Evolutionary conservation across 1,284 basidiomycete genomes (phyloP).

Genomic region (Puccinia sorghi): DNA sequence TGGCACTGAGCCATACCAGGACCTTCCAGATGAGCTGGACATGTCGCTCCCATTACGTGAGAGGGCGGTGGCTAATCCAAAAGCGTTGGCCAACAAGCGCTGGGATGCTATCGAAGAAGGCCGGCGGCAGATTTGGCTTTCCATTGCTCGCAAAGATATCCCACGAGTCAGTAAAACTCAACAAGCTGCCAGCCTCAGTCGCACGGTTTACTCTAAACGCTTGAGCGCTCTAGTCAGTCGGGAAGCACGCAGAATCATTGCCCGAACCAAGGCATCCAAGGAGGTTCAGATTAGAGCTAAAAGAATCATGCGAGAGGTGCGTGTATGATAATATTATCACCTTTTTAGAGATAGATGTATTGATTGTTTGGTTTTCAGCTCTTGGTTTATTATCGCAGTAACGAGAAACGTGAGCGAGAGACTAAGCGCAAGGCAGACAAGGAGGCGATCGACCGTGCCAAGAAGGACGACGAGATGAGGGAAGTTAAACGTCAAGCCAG

Average conservation of each 20-base stretch:
- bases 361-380: conserved; percentile 64
- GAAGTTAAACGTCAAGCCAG: conserved; percentile 92
- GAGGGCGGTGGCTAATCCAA: conserved; percentile 43
- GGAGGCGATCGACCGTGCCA: conserved; percentile 83
- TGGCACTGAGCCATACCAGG: conserved; percentile 40
- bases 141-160: conserved; percentile 57
- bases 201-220: conserved; percentile 69
- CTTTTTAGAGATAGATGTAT: not conserved
- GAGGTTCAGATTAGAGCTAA: conserved; percentile 85
- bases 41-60: conserved; percentile 34
- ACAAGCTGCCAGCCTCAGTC: conserved; percentile 56
- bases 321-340: conserved; percentile 53
- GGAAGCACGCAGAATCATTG: conserved; percentile 78
- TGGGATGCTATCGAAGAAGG: conserved; percentile 55
- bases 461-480: conserved; percentile 92
- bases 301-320: conserved; percentile 69
- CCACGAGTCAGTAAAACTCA: conserved; percentile 58
- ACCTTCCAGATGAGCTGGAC: conserved; percentile 34
- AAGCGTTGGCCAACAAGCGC: conserved; percentile 45
- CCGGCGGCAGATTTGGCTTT: conserved; percentile 57
- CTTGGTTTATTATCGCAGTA: conserved; percentile 96
- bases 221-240: conserved; percentile 74
- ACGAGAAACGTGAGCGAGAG: conserved; percentile 85
- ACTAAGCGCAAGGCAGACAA: conserved; percentile 91
- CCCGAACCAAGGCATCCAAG: conserved; percentile 79